Evolutionary conservation across 2,329 filamentous ascomycete genomes (phyloP), one percentile per base, ranked within the genome.

Genomic region (Cladosporium halotolerans): DNA sequence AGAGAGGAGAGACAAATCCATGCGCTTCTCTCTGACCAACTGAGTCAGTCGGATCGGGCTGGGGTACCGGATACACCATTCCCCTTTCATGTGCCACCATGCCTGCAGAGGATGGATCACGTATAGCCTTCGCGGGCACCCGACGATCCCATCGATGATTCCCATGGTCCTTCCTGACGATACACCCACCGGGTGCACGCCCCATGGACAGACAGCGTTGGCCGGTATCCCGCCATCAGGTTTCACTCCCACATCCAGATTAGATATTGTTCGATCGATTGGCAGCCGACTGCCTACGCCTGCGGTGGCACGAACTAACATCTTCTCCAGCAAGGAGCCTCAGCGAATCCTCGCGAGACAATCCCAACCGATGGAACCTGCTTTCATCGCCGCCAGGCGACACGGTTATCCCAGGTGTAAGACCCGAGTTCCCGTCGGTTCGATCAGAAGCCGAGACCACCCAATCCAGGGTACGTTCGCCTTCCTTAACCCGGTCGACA

Each of bases 151-250:
- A 47, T 47, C 33, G 11, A 38, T 38, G 34, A 38, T 38, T 45
- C 31, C 43, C 31, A 34, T 16, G 43, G 43, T 36, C 43, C 43
- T 45, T 45, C n/a, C n/a, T 45, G 43, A 45, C 42, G 42, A 33
- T 33, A 33, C 42, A 33, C 23, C 42, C 42, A 16, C 42, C 42
- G 42, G 42, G 14, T 45, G 23, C 42, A 45, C 42, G 42, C 42
- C 42, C 42, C 42, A 33, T 45, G 28, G 42, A 45, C 23, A 45
- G 42, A 45, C 28, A 33, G 42, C 42, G 42, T 45, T 45, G 28
- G 28, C 42, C 13, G 42, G 42, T 45, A 45, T 45, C 28, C 13
- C 40, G 40, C 40, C 40, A 42, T 42, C 40, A 42, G 40, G 40
- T 42, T 42, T 42, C 40, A 42, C 40, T 42, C 40, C 40, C 40